Conservation (phyloP, 768 basidiomycete genomes). For the Leccinum boreale region DNA sequence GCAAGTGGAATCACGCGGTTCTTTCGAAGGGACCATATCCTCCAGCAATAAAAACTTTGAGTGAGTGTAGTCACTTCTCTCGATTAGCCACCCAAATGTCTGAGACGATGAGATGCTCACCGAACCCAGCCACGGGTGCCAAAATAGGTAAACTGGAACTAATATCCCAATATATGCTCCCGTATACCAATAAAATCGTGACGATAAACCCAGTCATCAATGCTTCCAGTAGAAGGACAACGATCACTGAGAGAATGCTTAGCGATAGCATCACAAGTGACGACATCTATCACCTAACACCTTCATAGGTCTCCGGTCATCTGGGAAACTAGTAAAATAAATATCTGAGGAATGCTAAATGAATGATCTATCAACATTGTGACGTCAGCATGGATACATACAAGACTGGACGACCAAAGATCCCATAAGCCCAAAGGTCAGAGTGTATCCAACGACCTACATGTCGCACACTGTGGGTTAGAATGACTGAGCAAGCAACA, state of each 20-base stretch:
- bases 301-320: not conserved
- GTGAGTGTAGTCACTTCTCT: not conserved
- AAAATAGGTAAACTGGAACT: accelerated
- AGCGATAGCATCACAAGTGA: not conserved
- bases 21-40: slow-evolving; percentile 11
- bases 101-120: not conserved
- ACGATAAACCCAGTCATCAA: not conserved
- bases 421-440: slow-evolving; percentile 14
- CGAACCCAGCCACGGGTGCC: not conserved
- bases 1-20: not conserved
- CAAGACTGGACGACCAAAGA: not conserved
- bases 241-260: not conserved
- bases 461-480: not conserved
- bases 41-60: slow-evolving; percentile 25
- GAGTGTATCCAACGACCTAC: slow-evolving; percentile 16
- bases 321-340: not conserved
- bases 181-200: accelerated
- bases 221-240: not conserved
- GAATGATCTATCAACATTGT: not conserved
- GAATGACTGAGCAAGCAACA: not conserved
- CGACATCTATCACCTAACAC: not conserved
- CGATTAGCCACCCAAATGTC: not conserved
- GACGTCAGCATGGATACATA: not conserved
- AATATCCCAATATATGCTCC: accelerated
- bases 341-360: not conserved